These are phyloP conservation scores for Plasmodium blacklocki DNA, from an alignment of 169 alveolate species.

Conservation along the genomic window DNA sequence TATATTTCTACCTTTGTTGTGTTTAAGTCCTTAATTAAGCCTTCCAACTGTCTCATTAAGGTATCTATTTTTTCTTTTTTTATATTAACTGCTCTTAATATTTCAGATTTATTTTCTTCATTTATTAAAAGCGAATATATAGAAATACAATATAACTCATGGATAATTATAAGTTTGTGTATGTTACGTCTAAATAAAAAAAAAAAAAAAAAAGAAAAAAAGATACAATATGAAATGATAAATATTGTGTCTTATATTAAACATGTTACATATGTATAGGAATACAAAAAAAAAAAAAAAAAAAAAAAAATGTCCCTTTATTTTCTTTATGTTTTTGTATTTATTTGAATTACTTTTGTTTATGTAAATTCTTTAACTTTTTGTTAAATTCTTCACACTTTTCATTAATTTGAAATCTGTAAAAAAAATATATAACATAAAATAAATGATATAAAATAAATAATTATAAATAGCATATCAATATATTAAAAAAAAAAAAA, in stretches of 20 bases:
- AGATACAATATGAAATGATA: no score
- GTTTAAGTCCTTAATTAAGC: slow-evolving; percentile 6
- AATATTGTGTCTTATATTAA: no score
- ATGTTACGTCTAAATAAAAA: slow-evolving; percentile 16
- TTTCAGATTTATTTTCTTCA: slow-evolving; percentile 26
- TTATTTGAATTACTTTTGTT: slow-evolving; percentile 27
- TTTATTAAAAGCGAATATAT: slow-evolving; percentile 61
- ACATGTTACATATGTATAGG: no score
- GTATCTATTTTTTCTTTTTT: slow-evolving; percentile 10
- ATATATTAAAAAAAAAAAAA: background rate
- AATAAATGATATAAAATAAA: background rate
- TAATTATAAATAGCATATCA: background rate
- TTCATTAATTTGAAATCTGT: slow-evolving; percentile 45
- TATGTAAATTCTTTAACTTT: slow-evolving; percentile 26
- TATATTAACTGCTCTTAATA: slow-evolving; percentile 4
- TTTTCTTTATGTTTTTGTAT: background rate
- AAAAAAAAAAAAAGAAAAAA: background rate
- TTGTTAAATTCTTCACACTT: slow-evolving; percentile 58
- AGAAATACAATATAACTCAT: slow-evolving; percentile 32
- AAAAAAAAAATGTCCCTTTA: no score
- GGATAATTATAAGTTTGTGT: slow-evolving; percentile 32
- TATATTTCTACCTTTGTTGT: slow-evolving; percentile 6
- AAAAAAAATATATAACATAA: background rate
- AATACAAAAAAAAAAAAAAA: no score
- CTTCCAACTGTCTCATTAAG: background rate